phyloP scores from a whole-genome alignment of 2,329 filamentous ascomycete species.

The Beauveria asiatica region DNA sequence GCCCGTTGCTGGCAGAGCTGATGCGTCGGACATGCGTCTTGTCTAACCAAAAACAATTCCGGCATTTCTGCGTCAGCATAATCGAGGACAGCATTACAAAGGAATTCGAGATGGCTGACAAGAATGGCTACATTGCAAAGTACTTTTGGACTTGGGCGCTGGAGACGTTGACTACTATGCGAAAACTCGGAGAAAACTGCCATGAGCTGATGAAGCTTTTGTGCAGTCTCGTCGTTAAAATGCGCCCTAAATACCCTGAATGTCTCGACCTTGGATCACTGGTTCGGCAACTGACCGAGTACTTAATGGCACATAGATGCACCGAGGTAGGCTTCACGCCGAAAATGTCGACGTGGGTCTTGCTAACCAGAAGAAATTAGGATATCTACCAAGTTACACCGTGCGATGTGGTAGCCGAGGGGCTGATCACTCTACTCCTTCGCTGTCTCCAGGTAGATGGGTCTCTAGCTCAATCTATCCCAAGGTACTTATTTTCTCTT shows the following conservation, averaged over 20 bases:
- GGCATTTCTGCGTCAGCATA: conserved; percentile 24
- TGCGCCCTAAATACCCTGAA: conserved; percentile 20
- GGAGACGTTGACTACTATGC: conserved; percentile 26
- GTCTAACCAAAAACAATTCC: conserved; percentile 21
- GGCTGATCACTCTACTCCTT: conserved; percentile 23
- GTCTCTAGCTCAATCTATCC: conserved; percentile 17
- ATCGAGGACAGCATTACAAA: conserved; percentile 21
- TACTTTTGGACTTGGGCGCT: conserved; percentile 26
- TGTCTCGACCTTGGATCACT: conserved; percentile 24
- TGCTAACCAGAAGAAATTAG: conserved; percentile 11
- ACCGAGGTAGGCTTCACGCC: conserved; percentile 27
- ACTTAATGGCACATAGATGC: conserved; percentile 23
- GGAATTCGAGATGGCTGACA: neutral
- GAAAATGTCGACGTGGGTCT: neutral
- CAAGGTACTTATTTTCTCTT: conserved; percentile 17
- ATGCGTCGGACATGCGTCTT: conserved; percentile 21
- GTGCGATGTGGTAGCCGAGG: conserved; percentile 22
- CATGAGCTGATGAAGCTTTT: conserved; percentile 38
- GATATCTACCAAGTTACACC: conserved; percentile 20
- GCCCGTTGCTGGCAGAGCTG: conserved; percentile 16
- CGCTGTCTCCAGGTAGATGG: conserved; percentile 23
- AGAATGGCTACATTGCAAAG: conserved; percentile 14
- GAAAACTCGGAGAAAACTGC: conserved; percentile 26
- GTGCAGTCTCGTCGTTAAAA: conserved; percentile 30
- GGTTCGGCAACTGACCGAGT: conserved; percentile 21